Percentiles rank a stretch among this genome's conserved stretches.
phyloP scores from a whole-genome alignment of 1,284 basidiomycete genomes.

The Ustilago lituana region DNA sequence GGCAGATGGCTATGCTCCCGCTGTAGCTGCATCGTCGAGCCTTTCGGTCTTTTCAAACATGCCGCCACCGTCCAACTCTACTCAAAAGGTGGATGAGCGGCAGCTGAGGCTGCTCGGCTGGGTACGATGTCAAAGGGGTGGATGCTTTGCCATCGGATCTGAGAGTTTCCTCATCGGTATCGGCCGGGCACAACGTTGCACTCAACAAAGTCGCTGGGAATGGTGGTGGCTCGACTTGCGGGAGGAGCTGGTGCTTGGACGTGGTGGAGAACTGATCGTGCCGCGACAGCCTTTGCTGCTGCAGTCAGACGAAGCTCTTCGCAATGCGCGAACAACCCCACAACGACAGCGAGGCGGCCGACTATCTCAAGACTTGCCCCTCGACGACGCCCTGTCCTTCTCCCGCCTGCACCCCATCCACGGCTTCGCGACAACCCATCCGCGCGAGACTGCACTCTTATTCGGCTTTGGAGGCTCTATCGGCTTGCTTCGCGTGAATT shows the following conservation, averaged over 20 bases:
- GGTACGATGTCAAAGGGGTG: slow-evolving; percentile 38
- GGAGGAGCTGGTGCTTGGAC: slow-evolving; percentile 34
- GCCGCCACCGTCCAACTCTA: slow-evolving; percentile 24
- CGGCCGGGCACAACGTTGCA: slow-evolving; percentile 21
- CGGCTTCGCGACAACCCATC: slow-evolving; percentile 8
- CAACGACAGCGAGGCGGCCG: slow-evolving; percentile 5
- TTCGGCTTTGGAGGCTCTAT: slow-evolving; percentile 47
- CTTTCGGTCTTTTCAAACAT: slow-evolving; percentile 21
- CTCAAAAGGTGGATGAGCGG: slow-evolving; percentile 30
- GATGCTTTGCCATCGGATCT: slow-evolving; percentile 13
- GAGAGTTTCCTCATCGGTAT: slow-evolving; percentile 18
- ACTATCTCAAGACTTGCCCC: slow-evolving; percentile 7
- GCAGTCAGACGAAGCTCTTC: neutral
- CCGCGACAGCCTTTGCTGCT: slow-evolving; percentile 28
- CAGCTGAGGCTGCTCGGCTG: slow-evolving; percentile 43
- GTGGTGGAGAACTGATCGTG: slow-evolving; percentile 41
- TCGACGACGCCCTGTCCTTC: slow-evolving; percentile 35
- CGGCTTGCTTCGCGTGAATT: slow-evolving; percentile 11
- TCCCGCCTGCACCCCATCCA: slow-evolving; percentile 34
- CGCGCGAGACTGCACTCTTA: slow-evolving; percentile 10
- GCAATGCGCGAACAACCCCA: slow-evolving; percentile 3
- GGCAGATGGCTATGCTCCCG: slow-evolving; percentile 8
- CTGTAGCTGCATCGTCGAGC: slow-evolving; percentile 21
- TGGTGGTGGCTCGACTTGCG: slow-evolving; percentile 43
- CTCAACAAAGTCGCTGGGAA: slow-evolving; percentile 32